These are phyloP conservation scores for Discostella stelligeroides DNA, from an alignment of 108 stramenopile species.

Conservation along the genomic window DNA sequence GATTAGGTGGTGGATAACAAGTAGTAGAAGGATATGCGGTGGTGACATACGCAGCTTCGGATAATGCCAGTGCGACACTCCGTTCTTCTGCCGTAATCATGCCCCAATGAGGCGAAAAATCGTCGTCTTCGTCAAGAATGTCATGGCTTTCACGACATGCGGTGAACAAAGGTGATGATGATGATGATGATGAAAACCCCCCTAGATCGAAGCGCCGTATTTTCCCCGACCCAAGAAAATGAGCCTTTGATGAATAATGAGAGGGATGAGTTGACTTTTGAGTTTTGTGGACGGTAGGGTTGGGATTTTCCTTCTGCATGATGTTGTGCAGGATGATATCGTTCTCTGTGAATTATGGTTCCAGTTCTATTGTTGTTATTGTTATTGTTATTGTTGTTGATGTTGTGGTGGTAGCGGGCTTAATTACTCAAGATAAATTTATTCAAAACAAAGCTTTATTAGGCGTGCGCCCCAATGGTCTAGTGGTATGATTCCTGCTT, in stretches of 20 bases:
- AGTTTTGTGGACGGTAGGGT: constrained; percentile 41
- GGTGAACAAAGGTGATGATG: not conserved
- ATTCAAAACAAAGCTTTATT: too few species aligned
- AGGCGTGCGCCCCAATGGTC: constrained; percentile 71
- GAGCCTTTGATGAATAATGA: constrained; percentile 3
- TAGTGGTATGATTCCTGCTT: constrained; percentile 95
- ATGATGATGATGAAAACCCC: constrained; percentile 23
- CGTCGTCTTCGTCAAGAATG: constrained; percentile 7
- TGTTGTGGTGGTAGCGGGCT: too few species aligned
- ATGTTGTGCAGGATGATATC: too few species aligned
- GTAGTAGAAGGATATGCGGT: not conserved
- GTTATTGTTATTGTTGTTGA: too few species aligned
- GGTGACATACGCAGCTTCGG: constrained; percentile 35
- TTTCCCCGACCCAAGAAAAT: constrained; percentile 26
- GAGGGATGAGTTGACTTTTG: constrained; percentile 17
- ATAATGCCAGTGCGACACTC: constrained; percentile 42
- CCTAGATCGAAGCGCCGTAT: constrained; percentile 37
- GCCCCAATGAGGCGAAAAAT: constrained; percentile 6
- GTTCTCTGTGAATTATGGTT: too few species aligned
- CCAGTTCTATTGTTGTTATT: too few species aligned
- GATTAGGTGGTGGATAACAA: not conserved
- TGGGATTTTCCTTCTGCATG: constrained; percentile 51
- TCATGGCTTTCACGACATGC: not conserved
- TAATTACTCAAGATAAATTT: too few species aligned
- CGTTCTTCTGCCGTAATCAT: constrained; percentile 41